Percentiles rank a stretch among this genome's conserved stretches.
These are phyloP conservation scores for Leonotis leonurus DNA, from an alignment of 257 asterid species.

Conservation along the genomic window DNA sequence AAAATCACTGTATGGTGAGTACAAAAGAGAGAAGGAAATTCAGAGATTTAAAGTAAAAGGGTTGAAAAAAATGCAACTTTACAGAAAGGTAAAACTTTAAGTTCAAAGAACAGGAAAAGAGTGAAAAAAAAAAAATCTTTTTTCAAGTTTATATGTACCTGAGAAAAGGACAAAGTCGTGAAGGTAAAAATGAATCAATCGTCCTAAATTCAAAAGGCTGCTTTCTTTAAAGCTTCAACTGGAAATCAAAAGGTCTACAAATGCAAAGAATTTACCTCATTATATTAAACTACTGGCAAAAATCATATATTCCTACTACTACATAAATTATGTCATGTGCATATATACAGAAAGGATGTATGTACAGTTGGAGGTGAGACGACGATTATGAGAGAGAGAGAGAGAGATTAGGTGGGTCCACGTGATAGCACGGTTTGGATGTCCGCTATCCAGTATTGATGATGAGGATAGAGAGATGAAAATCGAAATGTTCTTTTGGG, in stretches of 20 bases:
- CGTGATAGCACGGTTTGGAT: constrained; percentile 35
- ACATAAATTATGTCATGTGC: not conserved
- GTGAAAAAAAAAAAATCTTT: constrained; percentile 22
- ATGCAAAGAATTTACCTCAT: constrained; percentile 32
- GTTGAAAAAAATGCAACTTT: constrained; percentile 21
- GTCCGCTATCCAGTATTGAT: constrained; percentile 17
- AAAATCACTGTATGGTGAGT: constrained; percentile 7
- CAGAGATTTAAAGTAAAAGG: constrained; percentile 15
- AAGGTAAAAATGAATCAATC: constrained; percentile 22
- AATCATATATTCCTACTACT: too few species aligned
- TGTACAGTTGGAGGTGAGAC: constrained; percentile 16
- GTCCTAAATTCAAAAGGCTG: constrained; percentile 16
- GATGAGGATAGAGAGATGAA: not conserved
- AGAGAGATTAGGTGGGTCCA: constrained; percentile 53
- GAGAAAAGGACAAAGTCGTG: constrained; percentile 33
- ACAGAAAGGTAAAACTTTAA: constrained; percentile 26
- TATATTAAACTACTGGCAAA: not conserved
- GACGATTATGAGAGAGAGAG: constrained; percentile 16
- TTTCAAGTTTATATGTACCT: constrained; percentile 34
- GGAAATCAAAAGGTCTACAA: constrained; percentile 23
- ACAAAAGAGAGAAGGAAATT: constrained; percentile 14
- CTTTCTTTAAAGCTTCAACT: constrained; percentile 21
- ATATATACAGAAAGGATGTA: constrained; percentile 8
- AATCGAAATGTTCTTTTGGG: not conserved
- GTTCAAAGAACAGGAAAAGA: constrained; percentile 6